Conservation (phyloP, 2,329 filamentous ascomycete species). For the Cytospora chrysosperma region DNA sequence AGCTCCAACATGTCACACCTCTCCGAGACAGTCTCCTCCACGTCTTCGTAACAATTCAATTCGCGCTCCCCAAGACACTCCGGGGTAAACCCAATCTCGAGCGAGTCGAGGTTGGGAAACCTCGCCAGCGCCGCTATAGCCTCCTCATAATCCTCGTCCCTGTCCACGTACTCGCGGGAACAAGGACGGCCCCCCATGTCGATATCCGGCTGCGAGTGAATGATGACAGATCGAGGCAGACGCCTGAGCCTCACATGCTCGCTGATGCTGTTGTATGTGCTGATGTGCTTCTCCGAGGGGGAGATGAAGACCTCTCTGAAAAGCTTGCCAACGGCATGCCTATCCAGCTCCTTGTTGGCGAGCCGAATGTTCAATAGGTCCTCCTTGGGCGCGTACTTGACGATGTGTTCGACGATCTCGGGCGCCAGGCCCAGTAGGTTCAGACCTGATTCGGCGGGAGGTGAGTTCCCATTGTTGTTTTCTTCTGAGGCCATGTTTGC, state of each 20-base stretch:
- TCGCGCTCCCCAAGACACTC: neutral
- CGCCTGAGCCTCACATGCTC: neutral
- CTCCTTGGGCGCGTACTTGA: neutral
- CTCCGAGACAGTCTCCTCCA: neutral
- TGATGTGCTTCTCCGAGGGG: neutral
- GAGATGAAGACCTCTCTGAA: neutral
- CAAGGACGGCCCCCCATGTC: neutral
- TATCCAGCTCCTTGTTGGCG: neutral
- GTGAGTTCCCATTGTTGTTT: neutral
- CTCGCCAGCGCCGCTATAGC: neutral
- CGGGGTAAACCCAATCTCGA: slow-evolving; percentile 3
- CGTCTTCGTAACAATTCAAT: neutral
- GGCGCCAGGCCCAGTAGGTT: slow-evolving; percentile 8
- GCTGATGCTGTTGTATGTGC: neutral
- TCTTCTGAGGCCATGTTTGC: neutral
- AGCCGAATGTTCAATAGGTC: slow-evolving; percentile 9
- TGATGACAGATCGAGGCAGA: slow-evolving; percentile 4
- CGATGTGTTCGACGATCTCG: slow-evolving; percentile 6
- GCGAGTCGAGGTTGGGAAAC: slow-evolving; percentile 12
- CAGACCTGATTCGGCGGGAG: neutral
- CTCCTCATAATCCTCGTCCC: neutral
- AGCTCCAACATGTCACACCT: neutral
- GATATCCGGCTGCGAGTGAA: neutral
- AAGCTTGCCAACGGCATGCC: slow-evolving; percentile 2
- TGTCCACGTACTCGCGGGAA: neutral